phyloP scores from a whole-genome alignment of 257 asterid genomes.

The Nicotiana obtusifolia region DNA sequence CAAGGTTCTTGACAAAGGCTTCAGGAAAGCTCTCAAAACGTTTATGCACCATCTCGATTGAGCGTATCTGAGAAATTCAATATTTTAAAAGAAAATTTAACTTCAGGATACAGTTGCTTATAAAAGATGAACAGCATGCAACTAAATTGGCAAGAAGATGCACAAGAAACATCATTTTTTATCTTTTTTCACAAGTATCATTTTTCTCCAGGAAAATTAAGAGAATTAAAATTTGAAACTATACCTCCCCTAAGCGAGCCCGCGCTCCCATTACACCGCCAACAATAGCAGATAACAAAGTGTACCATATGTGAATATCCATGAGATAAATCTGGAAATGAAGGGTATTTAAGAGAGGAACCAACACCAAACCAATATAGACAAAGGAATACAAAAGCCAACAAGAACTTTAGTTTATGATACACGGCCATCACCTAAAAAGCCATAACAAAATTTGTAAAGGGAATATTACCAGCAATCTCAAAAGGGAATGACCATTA shows the following conservation, averaged over 20 bases:
- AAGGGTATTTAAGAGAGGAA: neutral
- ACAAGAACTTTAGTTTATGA: neutral
- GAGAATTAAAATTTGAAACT: neutral
- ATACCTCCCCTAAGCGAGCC: conserved; percentile 94
- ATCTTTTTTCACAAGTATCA: neutral
- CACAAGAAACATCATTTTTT: neutral
- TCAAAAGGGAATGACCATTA: neutral
- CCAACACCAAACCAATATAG: neutral
- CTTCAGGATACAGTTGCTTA: conserved; percentile 5
- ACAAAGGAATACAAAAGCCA: neutral
- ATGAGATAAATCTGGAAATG: conserved; percentile 71
- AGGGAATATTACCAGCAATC: neutral
- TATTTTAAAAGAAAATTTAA: conserved; percentile 9
- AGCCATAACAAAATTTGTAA: neutral
- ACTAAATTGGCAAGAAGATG: neutral
- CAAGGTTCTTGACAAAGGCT: conserved; percentile 84
- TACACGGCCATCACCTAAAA: neutral
- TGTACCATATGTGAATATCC: conserved; percentile 98
- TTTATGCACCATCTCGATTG: conserved; percentile 92
- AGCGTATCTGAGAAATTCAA: conserved; percentile 67
- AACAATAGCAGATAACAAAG: conserved; percentile 80
- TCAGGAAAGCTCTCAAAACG: conserved; percentile 97
- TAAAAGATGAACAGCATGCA: neutral
- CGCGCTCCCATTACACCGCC: conserved; percentile 99
- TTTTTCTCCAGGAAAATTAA: conserved; percentile 10